Conservation (phyloP, 345 rosid genomes). For the Ceriops tagal region DNA sequence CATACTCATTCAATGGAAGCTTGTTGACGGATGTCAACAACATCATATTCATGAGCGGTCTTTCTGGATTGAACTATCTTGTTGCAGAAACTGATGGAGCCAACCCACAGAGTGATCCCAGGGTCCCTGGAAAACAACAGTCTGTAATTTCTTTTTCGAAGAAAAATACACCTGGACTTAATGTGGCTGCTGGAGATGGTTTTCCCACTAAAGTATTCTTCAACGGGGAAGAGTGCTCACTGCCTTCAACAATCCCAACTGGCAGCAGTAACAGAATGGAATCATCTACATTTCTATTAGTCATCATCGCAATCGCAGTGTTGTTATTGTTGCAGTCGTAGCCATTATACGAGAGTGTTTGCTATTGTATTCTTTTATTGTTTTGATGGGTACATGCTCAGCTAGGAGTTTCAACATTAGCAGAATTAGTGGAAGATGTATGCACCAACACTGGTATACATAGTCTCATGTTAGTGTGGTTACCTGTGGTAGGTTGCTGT, state of each 20-base stretch:
- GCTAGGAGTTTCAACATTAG: constrained; percentile 9
- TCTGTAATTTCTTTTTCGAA: constrained; percentile 78
- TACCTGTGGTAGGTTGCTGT: constrained; percentile 4
- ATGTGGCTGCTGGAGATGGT: constrained; percentile 70
- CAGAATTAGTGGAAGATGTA: constrained; percentile 8
- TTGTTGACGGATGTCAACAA: constrained; percentile 39
- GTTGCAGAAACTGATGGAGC: constrained; percentile 59
- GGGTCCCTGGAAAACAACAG: constrained; percentile 94
- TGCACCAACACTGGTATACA: constrained; percentile 15
- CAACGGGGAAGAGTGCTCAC: constrained; percentile 90
- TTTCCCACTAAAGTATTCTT: constrained; percentile 89
- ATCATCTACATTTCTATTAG: constrained; percentile 19
- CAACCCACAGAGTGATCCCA: constrained; percentile 55
- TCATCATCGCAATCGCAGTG: constrained; percentile 28
- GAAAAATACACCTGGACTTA: constrained; percentile 65
- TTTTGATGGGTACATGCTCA: constrained; percentile 17
- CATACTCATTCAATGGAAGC: constrained; percentile 78
- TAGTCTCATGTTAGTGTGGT: constrained; percentile 2
- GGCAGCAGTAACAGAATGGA: constrained; percentile 34
- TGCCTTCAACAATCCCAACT: constrained; percentile 58
- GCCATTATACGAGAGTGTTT: constrained; percentile 6
- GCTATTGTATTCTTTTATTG: constrained; percentile 32
- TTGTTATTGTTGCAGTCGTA: constrained; percentile 40
- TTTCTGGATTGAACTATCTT: constrained; percentile 70
- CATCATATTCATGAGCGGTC: constrained; percentile 78